These are phyloP conservation scores for Paramecium pentaurelia DNA, from an alignment of 73 alveolate species.

Conservation along the genomic window DNA sequence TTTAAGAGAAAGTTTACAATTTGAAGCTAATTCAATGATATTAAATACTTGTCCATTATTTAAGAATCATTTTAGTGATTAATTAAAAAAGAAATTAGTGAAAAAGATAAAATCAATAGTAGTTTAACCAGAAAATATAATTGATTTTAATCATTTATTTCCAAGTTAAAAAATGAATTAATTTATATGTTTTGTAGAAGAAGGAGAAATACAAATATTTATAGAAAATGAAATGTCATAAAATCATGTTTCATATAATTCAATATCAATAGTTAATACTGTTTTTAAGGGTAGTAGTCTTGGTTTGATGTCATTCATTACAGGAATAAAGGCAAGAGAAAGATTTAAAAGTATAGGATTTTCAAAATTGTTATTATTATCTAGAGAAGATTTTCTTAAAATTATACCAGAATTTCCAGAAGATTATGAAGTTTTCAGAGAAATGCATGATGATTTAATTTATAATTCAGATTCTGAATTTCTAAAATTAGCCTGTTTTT, in stretches of 20 bases:
- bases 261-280: neutral
- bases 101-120: neutral
- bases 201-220: constrained; percentile 27
- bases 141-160: constrained; percentile 19
- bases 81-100: neutral
- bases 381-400: constrained; percentile 44
- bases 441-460: constrained; percentile 44
- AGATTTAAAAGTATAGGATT: constrained; percentile 41
- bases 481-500: constrained; percentile 8
- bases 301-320: neutral
- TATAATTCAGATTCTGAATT: constrained; percentile 30
- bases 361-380: constrained; percentile 3
- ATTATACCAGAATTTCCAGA: constrained; percentile 48
- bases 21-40: constrained; percentile 42
- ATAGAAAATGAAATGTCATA: constrained; percentile 5
- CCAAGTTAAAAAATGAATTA: neutral
- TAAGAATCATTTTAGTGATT: constrained; percentile 29
- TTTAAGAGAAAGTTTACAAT: neutral
- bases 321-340: constrained; percentile 23
- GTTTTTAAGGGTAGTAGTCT: neutral
- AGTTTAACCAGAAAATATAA: constrained; percentile 37
- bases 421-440: constrained; percentile 54
- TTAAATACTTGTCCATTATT: constrained; percentile 11
- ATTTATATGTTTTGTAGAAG: constrained; percentile 24
- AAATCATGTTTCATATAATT: neutral